Evolutionary conservation across 1,284 basidiomycete species (phyloP), one percentile per base, ranked within the genome.

Genomic region (Cutaneotrichosporon cyanovorans): DNA sequence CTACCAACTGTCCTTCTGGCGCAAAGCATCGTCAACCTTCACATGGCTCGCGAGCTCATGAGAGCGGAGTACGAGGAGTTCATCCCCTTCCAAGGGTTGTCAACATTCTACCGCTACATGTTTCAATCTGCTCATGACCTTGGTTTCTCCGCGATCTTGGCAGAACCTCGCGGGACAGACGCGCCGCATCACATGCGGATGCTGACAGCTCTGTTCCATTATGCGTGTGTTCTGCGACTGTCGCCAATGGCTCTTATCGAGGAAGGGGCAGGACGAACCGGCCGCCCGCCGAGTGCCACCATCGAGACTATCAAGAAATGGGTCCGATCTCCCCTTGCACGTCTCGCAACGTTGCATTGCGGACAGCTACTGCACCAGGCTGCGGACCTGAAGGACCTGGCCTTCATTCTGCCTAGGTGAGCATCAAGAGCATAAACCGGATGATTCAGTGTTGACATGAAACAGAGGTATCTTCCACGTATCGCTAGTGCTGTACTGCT

Each of bases 391-490:
- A 42, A 23, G 16, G 47, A 48, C 16, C 32, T 40, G n/a, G 33
- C 32, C 1, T 48, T 48, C 25, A 22, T 48, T 15, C 15, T 48
- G 10, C 47, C 47, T 6, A 30, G 47, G 46, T 48, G 18, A 19
- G 46, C 25, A n/a, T 32, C 11, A 15, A 16, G 18, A 9, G n/a
- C 2, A n/a, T 16, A n/a, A 4, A 10, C 10, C 6, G 5, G 22
- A 23, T 46, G 33, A 28, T 28, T 28, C 8, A 28, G 8, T 28
- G 25, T 7, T 12, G 25, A 12, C 25, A 12, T 28, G 8, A n/a
- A n/a, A 7, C 22, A 48, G 46, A 5, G 37, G 37, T 8, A 40
- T 48, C 22, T 48, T 48, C 28, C 47, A 48, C 15, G 37, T 37
- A 3, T 43, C 36, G 2, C 42, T 48, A 5, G 23, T 48, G 4